A percentile compares a stretch with the other conserved stretches of the same genome.
Evolutionary conservation across 2,329 filamentous ascomycete species (phyloP).

Genomic region (Microdochium nivale): DNA sequence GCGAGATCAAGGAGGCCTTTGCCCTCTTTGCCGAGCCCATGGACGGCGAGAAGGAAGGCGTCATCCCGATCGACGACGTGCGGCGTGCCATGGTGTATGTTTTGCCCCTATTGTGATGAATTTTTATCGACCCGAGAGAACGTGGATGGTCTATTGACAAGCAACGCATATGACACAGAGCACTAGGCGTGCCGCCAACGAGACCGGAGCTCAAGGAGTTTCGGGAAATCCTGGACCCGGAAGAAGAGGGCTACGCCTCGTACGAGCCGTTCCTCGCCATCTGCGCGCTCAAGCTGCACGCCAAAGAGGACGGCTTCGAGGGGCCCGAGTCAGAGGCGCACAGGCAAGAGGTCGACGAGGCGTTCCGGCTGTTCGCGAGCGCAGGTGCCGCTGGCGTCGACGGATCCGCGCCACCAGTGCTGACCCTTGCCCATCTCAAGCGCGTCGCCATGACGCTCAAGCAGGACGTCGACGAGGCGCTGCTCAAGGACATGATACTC

Average conservation of each 20-base stretch:
- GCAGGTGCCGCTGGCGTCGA: conserved; percentile 2
- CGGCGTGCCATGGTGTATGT: conserved; percentile 65
- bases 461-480: conserved; percentile 74
- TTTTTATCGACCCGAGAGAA: conserved; percentile 1
- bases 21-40: conserved; percentile 67
- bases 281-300: conserved; percentile 76
- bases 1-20: conserved; percentile 87
- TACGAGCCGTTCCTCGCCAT: conserved; percentile 82
- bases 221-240: conserved; percentile 73
- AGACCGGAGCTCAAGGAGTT: conserved; percentile 67
- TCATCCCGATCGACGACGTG: conserved; percentile 59
- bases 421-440: conserved; percentile 71
- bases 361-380: conserved; percentile 72
- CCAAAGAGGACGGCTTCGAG: conserved; percentile 38
- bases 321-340: conserved; percentile 35
- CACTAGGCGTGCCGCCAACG: conserved; percentile 67
- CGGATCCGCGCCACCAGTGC: conserved; percentile 34
- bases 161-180: conserved; percentile 39
- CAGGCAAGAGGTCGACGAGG: conserved; percentile 65
- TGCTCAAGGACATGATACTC: conserved; percentile 87
- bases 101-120: not conserved
- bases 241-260: conserved; percentile 65
- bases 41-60: conserved; percentile 63
- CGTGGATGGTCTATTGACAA: not conserved
- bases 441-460: conserved; percentile 73